phyloP scores from a whole-genome alignment of 768 basidiomycete genomes.

The Lentinula aciculospora region DNA sequence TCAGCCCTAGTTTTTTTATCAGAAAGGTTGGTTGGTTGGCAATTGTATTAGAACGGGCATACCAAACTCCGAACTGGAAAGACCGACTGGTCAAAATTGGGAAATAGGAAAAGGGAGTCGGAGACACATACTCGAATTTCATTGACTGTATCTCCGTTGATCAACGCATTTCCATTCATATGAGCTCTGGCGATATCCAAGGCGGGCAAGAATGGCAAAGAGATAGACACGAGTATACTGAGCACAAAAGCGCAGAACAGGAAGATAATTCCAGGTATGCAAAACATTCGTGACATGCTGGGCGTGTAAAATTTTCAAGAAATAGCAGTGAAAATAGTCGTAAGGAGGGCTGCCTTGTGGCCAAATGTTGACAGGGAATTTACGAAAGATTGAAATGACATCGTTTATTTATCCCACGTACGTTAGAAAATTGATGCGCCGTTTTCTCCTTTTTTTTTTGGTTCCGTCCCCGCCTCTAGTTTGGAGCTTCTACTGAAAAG shows the following conservation, averaged over 20 bases:
- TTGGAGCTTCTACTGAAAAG: too few species aligned
- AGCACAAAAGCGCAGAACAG: conserved; percentile 60
- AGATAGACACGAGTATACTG: conserved; percentile 63
- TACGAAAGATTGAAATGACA: background rate
- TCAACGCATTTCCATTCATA: conserved; percentile 29
- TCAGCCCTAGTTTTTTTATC: conserved; percentile 42
- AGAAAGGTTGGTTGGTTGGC: background rate
- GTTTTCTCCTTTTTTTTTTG: too few species aligned
- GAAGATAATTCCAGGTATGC: conserved; percentile 54
- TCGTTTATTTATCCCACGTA: background rate
- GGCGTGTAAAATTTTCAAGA: background rate
- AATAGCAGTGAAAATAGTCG: background rate
- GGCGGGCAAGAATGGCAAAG: conserved; percentile 61
- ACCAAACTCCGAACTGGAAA: conserved; percentile 72
- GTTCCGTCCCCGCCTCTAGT: too few species aligned
- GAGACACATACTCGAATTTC: conserved; percentile 48
- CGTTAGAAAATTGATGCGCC: too few species aligned
- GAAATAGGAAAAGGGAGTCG: background rate
- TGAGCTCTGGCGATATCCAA: conserved; percentile 63
- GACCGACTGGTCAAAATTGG: background rate
- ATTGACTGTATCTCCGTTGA: conserved; percentile 23
- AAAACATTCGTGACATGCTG: conserved; percentile 44
- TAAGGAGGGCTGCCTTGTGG: background rate
- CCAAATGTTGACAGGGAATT: background rate
- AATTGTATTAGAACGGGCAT: conserved; percentile 11